Evolutionary conservation across 495 filamentous ascomycete genomes (phyloP), one percentile per base, ranked within the genome.

Genomic region (Hyaloscypha bicolor): DNA sequence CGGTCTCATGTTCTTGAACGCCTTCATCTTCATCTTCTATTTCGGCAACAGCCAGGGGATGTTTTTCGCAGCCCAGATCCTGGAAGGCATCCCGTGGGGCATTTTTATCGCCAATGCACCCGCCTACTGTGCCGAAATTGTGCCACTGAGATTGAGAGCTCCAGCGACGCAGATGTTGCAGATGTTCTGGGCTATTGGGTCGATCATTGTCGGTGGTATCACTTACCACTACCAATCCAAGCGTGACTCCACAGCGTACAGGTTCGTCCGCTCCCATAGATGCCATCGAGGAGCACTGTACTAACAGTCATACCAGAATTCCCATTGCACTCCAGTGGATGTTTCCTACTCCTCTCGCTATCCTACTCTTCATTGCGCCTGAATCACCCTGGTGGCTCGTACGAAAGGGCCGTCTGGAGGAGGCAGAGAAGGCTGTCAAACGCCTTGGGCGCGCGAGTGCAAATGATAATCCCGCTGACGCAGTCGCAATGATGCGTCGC

Each of bases 71-170:
- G 84, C 82, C 55, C 84, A 86, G 69, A 73, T 87, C 19, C 73
- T 88, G 2, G 85, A 86, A 63, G 90, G 90, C 64, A 85, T 93
- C 65, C 89, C 90, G 2, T 92, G 90, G 90, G 90, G 90, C 63
- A 77, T 85, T 60, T 88, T 84, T 76, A 79, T 82, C 62, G 83
- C 83, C 33, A 78, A 85, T 66, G 80, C 81, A 0, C 78, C 81
- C 0, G 77, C 83, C 1, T 87, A 87, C 70, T 78, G 77, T 37
- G 16, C 35, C 30, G 65, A 71, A 53, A 58, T 68, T 51, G 56
- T 62, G 19, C 69, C 65, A 9, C n/a, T 66, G 31, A 60, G 19
- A 45, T 55, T 70, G 45, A n/a, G 68, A 33, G 68, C 51, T 58
- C 55, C 60, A 25, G 52, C 61, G 25, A 70, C 68, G 22, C 45